Base-by-base conservation (phyloP, 768 basidiomycete species). In the Cyclocybe cylindracea region DNA sequence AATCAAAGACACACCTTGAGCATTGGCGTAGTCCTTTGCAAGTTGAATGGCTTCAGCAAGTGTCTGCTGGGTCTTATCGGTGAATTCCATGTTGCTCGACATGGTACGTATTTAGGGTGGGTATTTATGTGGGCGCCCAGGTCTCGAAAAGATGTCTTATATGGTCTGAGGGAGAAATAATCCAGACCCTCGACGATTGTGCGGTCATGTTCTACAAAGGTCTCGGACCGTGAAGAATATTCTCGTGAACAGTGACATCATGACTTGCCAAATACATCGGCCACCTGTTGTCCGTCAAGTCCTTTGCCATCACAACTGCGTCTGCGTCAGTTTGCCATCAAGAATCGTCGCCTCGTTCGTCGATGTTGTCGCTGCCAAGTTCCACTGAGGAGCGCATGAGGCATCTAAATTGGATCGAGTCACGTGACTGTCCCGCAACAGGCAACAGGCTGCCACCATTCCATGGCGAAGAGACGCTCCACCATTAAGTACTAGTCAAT, bases 11-110 rank as follows among this genome's bases (percentile, higher is more conserved):
- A 59, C 68, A 87, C 90, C 82, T 79, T 94, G 88, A 0, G 84
- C 85, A 62, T 93, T 85, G 13, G 89, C 79, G 64, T 92, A 84
- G 68, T 95, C 91, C 64, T 84, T 91, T 9, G 93, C 91, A 39
- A 88, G 78, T 61, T 92, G 90, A 48, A 91, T 68, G 1, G 93
- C 86, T 44, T 83, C 82, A 48, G 82, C 70, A 48, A 95, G 62
- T 24, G 86, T 77, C 60, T 87, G 79, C 61, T 83, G 78, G 10
- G 93, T 80, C 67, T 89, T 92, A 69, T 95, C 91, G 29, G 94
- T 96, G 61, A 94, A 89, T 59, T 95, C 88, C 55, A 89, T 72
- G 70, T 83, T 83, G 53, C 77, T 73, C 51, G 75, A 56, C 78
- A 81, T 83, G 59, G 45, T 68, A 80, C 65, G 52, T 84, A 86